A percentile compares a stretch with the other conserved stretches of the same genome.
These are phyloP conservation scores for Raffaelea albimanens DNA, from an alignment of 2,329 filamentous ascomycete species.

Conservation along the genomic window DNA sequence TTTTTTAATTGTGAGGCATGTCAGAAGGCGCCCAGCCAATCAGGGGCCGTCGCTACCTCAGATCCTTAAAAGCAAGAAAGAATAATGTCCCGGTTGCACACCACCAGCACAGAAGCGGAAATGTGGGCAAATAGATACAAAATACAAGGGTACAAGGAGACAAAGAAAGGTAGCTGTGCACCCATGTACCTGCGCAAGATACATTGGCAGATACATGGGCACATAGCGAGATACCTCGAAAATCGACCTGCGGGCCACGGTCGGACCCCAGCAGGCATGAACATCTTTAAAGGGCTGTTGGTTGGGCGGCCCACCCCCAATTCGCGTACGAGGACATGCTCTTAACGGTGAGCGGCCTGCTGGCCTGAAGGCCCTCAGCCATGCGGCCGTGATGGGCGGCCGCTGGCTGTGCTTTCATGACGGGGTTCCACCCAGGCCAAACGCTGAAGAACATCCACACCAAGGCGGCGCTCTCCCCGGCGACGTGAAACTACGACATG, in stretches of 20 bases:
- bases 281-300: background rate
- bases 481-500: no score
- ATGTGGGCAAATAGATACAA: no score
- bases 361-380: background rate
- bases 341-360: no score
- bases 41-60: slow-evolving; percentile 8
- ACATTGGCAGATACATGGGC: no score
- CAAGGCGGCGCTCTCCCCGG: no score
- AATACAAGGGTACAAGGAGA: no score
- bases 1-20: slow-evolving; percentile 13
- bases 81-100: slow-evolving; percentile 1
- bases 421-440: slow-evolving; percentile 1
- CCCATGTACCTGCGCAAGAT: no score
- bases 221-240: no score
- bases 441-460: background rate
- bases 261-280: background rate
- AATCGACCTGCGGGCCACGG: background rate
- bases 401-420: background rate
- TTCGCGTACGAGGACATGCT: background rate
- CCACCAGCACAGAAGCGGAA: background rate
- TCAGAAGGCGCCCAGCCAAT: slow-evolving; percentile 15
- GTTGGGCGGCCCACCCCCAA: background rate
- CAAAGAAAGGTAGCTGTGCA: no score
- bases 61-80: slow-evolving; percentile 1
- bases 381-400: background rate